Percentiles rank a stretch among this genome's conserved stretches.
Conservation (phyloP, 345 rosid species). For the Sisymbrium altissimum region DNA sequence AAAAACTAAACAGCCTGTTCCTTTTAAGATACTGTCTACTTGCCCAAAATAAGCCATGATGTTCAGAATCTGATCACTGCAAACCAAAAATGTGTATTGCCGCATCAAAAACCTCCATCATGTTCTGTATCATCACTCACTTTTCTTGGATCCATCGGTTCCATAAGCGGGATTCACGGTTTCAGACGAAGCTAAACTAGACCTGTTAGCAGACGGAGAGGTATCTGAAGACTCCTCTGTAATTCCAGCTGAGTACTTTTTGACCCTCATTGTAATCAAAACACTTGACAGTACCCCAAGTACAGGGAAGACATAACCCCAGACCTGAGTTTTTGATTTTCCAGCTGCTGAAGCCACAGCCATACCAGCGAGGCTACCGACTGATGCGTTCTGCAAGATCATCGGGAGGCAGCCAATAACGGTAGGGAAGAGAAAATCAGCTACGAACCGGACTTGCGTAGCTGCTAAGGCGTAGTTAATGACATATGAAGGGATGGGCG, state of each 20-base stretch:
- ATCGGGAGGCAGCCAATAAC: conserved; percentile 80
- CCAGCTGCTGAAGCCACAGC: conserved; percentile 77
- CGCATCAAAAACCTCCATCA: neutral
- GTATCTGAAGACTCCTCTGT: conserved; percentile 18
- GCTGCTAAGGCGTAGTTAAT: conserved; percentile 93
- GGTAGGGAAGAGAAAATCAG: conserved; percentile 85
- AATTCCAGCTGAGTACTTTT: conserved; percentile 61
- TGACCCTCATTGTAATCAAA: conserved; percentile 70
- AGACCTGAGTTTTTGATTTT: conserved; percentile 49
- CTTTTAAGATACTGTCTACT: conserved; percentile 1
- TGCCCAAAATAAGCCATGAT: neutral
- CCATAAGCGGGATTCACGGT: neutral
- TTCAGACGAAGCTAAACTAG: conserved; percentile 24
- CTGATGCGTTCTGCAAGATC: conserved; percentile 94
- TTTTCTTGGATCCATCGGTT: conserved; percentile 27
- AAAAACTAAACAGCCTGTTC: neutral
- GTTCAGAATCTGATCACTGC: neutral
- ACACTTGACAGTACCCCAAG: conserved; percentile 78
- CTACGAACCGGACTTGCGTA: conserved; percentile 66
- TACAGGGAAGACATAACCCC: conserved; percentile 71
- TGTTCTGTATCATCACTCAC: conserved; percentile 15
- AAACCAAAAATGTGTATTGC: neutral
- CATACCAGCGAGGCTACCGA: conserved; percentile 95
- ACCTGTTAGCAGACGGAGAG: conserved; percentile 25
- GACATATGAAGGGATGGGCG: conserved; percentile 85